A percentile compares a stretch with the other conserved stretches of the same genome.
These are phyloP conservation scores for Aspergillaceae sp. DNA, from an alignment of 2,329 filamentous ascomycete genomes.

Conservation along the genomic window DNA sequence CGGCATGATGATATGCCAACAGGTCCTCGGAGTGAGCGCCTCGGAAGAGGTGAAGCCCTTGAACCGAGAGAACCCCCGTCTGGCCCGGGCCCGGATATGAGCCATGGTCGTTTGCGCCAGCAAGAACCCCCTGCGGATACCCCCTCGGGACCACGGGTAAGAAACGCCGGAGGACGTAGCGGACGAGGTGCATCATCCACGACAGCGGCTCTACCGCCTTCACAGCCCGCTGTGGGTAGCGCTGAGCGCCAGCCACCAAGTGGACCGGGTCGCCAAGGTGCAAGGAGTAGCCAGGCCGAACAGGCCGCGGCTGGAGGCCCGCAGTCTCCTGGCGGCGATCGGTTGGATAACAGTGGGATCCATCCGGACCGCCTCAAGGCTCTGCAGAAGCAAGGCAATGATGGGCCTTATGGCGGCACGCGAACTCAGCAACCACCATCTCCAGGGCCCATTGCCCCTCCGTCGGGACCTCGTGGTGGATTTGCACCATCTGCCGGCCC, in stretches of 20 bases:
- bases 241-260: slow-evolving; percentile 37
- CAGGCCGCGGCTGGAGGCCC: no score
- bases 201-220: slow-evolving; percentile 7
- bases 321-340: slow-evolving; percentile 9
- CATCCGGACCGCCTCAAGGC: slow-evolving; percentile 47
- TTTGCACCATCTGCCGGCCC: slow-evolving; percentile 27
- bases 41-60: slow-evolving; percentile 17
- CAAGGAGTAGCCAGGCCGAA: no score
- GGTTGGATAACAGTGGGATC: slow-evolving; percentile 37
- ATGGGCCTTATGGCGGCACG: slow-evolving; percentile 11
- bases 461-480: slow-evolving; percentile 35
- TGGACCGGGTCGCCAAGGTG: slow-evolving; percentile 30
- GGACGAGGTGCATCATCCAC: slow-evolving; percentile 23
- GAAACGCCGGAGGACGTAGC: slow-evolving; percentile 27
- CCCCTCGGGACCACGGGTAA: slow-evolving; percentile 48
- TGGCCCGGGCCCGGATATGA: slow-evolving; percentile 30
- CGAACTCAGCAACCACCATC: slow-evolving; percentile 18
- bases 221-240: slow-evolving; percentile 11
- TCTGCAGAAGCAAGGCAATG: slow-evolving; percentile 27
- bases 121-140: slow-evolving; percentile 33
- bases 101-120: slow-evolving; percentile 40
- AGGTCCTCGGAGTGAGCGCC: slow-evolving; percentile 43
- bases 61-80: slow-evolving; percentile 32
- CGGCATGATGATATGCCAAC: slow-evolving; percentile 43
- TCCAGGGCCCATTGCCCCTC: slow-evolving; percentile 22